Evolutionary conservation across 2,329 filamentous ascomycete species (phyloP).

Genomic region (Talaromyces sp.): DNA sequence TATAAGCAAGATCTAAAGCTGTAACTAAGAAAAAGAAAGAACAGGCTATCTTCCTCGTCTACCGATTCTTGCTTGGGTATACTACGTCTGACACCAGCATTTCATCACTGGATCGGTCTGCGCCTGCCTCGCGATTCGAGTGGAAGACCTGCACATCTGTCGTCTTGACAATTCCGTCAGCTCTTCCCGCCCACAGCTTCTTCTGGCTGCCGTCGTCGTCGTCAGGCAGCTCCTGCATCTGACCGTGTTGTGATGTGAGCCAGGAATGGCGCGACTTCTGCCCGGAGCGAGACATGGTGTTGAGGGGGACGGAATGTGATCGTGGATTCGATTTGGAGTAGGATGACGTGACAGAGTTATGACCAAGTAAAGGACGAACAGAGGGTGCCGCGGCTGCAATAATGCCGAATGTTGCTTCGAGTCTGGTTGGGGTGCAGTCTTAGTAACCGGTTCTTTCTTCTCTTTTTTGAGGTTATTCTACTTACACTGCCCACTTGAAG

Average conservation of each 20-base stretch:
- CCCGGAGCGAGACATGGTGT: conserved; percentile 1
- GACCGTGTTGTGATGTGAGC: conserved; percentile 1
- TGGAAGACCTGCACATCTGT: conserved; percentile 4
- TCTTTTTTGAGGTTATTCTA: neutral
- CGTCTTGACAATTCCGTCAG: conserved; percentile 7
- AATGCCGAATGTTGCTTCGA: conserved; percentile 10
- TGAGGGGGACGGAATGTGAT: conserved; percentile 9
- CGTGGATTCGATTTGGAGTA: conserved; percentile 3
- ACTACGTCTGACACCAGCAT: neutral
- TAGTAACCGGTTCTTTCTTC: neutral
- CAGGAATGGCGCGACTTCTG: neutral
- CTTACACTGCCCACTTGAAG: conserved; percentile 12
- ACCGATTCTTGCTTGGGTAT: neutral
- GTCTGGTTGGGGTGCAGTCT: neutral
- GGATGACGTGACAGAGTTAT: conserved; percentile 3
- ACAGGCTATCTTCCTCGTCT: neutral
- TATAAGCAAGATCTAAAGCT: neutral
- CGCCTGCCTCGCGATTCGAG: neutral
- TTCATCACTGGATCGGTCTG: neutral
- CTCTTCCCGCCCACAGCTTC: neutral
- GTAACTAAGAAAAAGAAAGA: too few species aligned
- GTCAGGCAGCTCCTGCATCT: conserved; percentile 1
- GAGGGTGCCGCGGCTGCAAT: conserved; percentile 1
- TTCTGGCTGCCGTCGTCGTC: conserved; percentile 5
- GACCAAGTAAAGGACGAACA: conserved; percentile 5